Base-by-base conservation (phyloP, 1,139 yeast genomes). In the Pichia sp. region DNA sequence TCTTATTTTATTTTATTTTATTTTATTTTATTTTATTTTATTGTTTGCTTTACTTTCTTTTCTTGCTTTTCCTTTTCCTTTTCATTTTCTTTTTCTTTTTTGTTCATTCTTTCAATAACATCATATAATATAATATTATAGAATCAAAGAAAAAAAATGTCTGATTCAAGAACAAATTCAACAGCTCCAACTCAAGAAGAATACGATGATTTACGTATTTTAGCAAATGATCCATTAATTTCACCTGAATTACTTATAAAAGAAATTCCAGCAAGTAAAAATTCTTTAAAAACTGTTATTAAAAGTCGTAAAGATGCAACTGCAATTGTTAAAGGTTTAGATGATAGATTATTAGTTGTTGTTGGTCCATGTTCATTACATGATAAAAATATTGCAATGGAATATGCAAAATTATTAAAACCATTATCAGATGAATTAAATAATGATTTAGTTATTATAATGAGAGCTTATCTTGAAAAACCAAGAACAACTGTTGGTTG, bases 401-500 rank as follows among this genome's bases (percentile, higher is more conserved):
- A 88, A 44, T 92, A 92, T 69, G 96, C 95, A 51, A 68, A 67
- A 37, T 76, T 86, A 59, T 75, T 92, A 58, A 76, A 81, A 66
- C 74, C 74, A 54, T 70, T 85, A 54, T 73, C 89, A 42, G 83
- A 78, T 45, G 87, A 86, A 68, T 76, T 86, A 56, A 68, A 78
- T 53, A 79, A 75, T 49, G 97, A 92, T 58, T 73, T 92, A 56
- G 83, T 85, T 46, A 78, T 92, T 53, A 78, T 92, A 58, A 92
- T 92, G 97, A 82, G 97, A 71, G 97, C 97, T 18, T 92, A 92
- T 76, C 76, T 92, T 61, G 98, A 92, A 70, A 92, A 92, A 71
- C 98, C 98, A 63, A 83, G 98, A 73, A 92, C 98, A 55, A 92
- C 97, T 34, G 97, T 92, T 48, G 98, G 98, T 56, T 92, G 98